Percentiles rank a stretch among this genome's conserved stretches.
These are phyloP conservation scores for Phaseolus lunatus DNA, from an alignment of 306 rosid species.

Conservation along the genomic window DNA sequence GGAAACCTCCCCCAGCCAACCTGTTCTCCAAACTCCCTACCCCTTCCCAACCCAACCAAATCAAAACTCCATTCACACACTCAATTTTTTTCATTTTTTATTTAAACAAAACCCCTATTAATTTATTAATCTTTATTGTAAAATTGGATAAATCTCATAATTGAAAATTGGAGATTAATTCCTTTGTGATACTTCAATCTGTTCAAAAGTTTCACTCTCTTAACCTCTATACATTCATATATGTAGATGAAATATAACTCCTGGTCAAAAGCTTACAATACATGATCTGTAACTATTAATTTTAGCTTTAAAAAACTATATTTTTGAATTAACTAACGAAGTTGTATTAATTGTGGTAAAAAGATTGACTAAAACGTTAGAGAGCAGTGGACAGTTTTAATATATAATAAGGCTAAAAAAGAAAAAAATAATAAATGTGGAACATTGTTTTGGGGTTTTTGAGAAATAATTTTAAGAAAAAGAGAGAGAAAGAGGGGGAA, in stretches of 20 bases:
- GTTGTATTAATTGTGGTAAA: neutral
- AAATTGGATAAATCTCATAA: too few relatives aligned
- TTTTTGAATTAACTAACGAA: neutral
- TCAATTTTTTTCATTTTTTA: neutral
- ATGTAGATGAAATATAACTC: neutral
- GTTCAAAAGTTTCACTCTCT: too few relatives aligned
- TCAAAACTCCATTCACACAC: conserved; percentile 53
- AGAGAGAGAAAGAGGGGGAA: neutral
- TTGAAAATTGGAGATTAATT: too few relatives aligned
- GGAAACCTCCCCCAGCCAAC: conserved; percentile 67
- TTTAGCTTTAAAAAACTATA: neutral
- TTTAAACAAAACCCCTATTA: neutral
- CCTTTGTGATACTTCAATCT: neutral
- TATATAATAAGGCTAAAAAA: neutral
- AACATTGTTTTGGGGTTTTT: conserved; percentile 48
- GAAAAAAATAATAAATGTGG: conserved; percentile 34
- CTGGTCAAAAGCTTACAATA: neutral
- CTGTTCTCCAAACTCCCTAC: conserved; percentile 80
- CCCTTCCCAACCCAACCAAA: conserved; percentile 35
- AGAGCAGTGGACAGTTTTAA: neutral
- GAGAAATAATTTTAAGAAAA: neutral
- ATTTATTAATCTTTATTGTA: too few relatives aligned
- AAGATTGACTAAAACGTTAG: neutral
- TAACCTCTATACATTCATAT: too few relatives aligned
- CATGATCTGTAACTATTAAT: neutral